These are phyloP conservation scores for Globisporangium abappressorium DNA, from an alignment of 352 stramenopile genomes.

Conservation along the genomic window DNA sequence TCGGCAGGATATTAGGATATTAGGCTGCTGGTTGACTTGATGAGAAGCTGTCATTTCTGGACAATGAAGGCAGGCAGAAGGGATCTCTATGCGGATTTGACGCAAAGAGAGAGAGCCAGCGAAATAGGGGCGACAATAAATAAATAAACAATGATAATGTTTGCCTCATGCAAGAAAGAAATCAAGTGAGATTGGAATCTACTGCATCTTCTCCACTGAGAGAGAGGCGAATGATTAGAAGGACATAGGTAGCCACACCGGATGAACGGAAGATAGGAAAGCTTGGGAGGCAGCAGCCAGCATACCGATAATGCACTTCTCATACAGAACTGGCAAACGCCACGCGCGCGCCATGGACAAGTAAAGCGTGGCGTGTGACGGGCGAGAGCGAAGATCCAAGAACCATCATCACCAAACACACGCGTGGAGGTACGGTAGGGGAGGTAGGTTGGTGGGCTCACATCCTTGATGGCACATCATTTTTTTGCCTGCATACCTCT, in stretches of 20 bases:
- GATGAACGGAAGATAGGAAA: background rate
- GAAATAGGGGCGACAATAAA: background rate
- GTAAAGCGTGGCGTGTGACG: background rate
- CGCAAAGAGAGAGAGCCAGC: background rate
- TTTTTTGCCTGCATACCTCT: background rate
- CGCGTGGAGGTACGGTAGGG: background rate
- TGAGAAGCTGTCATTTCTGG: background rate
- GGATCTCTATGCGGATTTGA: background rate
- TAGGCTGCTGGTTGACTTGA: background rate
- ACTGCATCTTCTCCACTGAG: background rate
- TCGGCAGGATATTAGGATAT: background rate
- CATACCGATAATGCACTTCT: background rate
- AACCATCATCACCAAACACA: background rate
- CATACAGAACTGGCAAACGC: background rate
- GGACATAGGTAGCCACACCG: background rate
- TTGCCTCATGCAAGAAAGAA: background rate
- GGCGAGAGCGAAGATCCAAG: background rate
- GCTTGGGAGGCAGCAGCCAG: background rate
- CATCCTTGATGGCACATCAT: slow-evolving; percentile 1
- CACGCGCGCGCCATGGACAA: background rate
- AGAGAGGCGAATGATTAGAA: background rate
- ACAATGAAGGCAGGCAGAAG: background rate
- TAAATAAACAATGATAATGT: background rate
- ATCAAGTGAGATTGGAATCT: background rate
- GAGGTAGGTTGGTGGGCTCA: background rate